Evolutionary conservation across 768 basidiomycete species (phyloP), one percentile per base, ranked within the genome.

Genomic region (Trametes punicea): DNA sequence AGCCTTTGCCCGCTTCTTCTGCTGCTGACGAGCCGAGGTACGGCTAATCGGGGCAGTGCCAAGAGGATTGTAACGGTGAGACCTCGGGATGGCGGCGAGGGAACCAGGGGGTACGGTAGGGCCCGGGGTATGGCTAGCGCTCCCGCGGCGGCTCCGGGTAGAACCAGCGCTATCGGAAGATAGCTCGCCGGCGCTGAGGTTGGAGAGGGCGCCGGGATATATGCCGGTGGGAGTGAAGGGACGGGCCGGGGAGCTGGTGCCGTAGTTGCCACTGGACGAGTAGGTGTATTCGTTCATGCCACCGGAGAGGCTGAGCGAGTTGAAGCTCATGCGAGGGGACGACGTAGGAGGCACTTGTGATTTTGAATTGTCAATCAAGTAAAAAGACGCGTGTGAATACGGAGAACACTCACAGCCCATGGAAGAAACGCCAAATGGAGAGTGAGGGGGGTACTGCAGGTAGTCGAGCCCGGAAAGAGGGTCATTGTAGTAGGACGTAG

Each of bases 51-150:
- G 54, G 79, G 73, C 63, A 69, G 68, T 55, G 18, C 60, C 67
- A 59, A 90, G 83, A 4, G 89, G 88, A 74, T 89, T 88, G 78
- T 81, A 90, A 62, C 89, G 87, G 65, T 86, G 85, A 46, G 88
- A 87, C 62, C 87, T 77, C 26, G 86, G 87, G 38, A 88, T 81
- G 29, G 83, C 76, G 25, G 88, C 79, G 61, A 75, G 74, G 67
- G 31, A 84, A 73, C 31, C 74, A 29, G 70, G 72, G 59, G 77
- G 74, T 2, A 74, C 75, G 60, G 79, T 70, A 0, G 80, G 73
- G 0, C 76, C 72, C 23, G 81, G 79, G 27, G 77, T 79, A 57
- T 74, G 75, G 34, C 83, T 82, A 57, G 82, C 83, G 66, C 84
- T 85, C 68, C 85, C 85, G 57, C 88, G 87, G 69, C 85, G 86